Evolutionary conservation across 1,139 yeast genomes (phyloP).

Genomic region (Geotrichum fermentans): DNA sequence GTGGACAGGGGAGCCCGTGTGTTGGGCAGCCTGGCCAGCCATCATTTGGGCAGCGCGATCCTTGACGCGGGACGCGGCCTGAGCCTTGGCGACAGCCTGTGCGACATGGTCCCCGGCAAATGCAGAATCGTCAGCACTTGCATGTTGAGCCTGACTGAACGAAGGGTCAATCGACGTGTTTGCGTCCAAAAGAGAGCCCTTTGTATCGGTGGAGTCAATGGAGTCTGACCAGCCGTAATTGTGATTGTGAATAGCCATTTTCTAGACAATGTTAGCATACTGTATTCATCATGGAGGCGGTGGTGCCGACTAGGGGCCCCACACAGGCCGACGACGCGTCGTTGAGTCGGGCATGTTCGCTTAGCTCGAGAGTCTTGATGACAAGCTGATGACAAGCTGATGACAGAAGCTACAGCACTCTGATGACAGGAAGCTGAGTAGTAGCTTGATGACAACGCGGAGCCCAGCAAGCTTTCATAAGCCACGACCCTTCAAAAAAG

Average conservation of each 20-base stretch:
- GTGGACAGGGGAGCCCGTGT: conserved; percentile 3
- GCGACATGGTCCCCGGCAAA: conserved; percentile 18
- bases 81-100: conserved; percentile 20
- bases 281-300: background rate
- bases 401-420: conserved; percentile 1
- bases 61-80: conserved; percentile 11
- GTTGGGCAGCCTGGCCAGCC: conserved; percentile 9
- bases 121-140: conserved; percentile 14
- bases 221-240: conserved; percentile 17
- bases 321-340: background rate
- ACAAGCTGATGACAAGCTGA: conserved; percentile 1
- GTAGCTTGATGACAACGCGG: background rate
- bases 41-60: conserved; percentile 10
- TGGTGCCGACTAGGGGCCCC: too few species aligned
- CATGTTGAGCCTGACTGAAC: conserved; percentile 16
- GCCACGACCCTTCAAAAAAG: too few species aligned
- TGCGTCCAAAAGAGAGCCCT: conserved; percentile 13
- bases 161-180: conserved; percentile 19
- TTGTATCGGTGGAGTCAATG: conserved; percentile 16
- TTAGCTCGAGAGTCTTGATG: background rate
- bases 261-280: background rate
- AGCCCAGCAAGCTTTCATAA: conserved; percentile 6
- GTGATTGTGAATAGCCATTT: conserved; percentile 15
- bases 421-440: conserved; percentile 4
- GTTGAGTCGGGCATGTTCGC: background rate